Evolutionary conservation across 139 green algal genomes (phyloP).

Genomic region (Astrephomene gubernaculifera): DNA sequence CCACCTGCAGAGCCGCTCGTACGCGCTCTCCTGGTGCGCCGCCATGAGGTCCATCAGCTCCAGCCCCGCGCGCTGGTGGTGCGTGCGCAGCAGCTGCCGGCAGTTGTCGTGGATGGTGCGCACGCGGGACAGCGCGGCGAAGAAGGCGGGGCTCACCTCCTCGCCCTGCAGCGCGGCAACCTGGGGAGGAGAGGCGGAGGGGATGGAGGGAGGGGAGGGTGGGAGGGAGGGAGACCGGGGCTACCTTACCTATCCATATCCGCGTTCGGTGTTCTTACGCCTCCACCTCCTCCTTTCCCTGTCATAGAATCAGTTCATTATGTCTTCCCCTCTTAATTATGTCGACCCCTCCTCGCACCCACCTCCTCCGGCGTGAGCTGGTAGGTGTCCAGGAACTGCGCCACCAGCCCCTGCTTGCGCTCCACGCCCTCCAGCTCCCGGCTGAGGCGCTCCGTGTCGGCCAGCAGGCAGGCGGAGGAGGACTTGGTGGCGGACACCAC

Average conservation of each 20-base stretch:
- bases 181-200: constrained; percentile 29
- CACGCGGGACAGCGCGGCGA: constrained; percentile 88
- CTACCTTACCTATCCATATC: no score
- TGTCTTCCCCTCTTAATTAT: not conserved
- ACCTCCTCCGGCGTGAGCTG: constrained; percentile 89
- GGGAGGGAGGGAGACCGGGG: no score
- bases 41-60: constrained; percentile 99
- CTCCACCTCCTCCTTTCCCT: not conserved
- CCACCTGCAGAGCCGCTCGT: constrained; percentile 94
- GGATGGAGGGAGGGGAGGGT: not conserved
- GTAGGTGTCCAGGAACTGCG: constrained; percentile 93
- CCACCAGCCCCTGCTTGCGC: constrained; percentile 72
- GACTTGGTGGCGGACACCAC: constrained; percentile 56
- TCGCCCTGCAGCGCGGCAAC: constrained; percentile 67
- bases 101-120: constrained; percentile 95
- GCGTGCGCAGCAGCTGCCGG: constrained; percentile 83
- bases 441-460: constrained; percentile 70
- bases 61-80: constrained; percentile 95
- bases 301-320: not conserved
- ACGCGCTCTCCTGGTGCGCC: constrained; percentile 92
- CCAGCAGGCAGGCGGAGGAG: constrained; percentile 62
- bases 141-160: constrained; percentile 86
- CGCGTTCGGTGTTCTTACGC: no score
- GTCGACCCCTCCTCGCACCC: not conserved
- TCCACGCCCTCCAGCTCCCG: constrained; percentile 69